Evolutionary conservation across 768 basidiomycete genomes (phyloP).

Genomic region (Boletus insuetus): DNA sequence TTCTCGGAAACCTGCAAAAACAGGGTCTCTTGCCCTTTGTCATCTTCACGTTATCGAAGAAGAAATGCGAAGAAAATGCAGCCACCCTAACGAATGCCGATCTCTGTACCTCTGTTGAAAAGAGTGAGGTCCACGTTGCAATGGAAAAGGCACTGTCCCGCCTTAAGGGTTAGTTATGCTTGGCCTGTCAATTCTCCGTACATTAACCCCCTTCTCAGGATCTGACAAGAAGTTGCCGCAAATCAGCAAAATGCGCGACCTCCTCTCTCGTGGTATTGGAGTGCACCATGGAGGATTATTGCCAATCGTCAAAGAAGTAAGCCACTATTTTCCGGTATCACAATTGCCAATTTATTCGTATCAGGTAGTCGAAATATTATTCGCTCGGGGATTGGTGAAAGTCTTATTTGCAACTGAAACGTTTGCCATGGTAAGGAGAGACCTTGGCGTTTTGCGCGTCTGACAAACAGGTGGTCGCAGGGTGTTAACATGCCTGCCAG

Average conservation of each 20-base stretch:
- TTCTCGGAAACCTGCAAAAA: slow-evolving; percentile 84
- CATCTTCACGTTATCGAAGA: slow-evolving; percentile 96
- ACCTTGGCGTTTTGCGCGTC: not conserved
- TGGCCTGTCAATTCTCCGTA: not conserved
- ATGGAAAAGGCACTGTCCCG: slow-evolving; percentile 90
- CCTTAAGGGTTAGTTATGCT: slow-evolving; percentile 66
- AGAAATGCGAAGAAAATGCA: slow-evolving; percentile 95
- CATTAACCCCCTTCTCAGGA: slow-evolving; percentile 43
- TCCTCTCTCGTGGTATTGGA: slow-evolving; percentile 90
- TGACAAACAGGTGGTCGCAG: slow-evolving; percentile 39
- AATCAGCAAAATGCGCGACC: slow-evolving; percentile 83
- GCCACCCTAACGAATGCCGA: slow-evolving; percentile 84
- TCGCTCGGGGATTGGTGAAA: slow-evolving; percentile 93
- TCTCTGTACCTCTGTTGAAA: slow-evolving; percentile 85
- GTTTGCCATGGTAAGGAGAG: slow-evolving; percentile 83
- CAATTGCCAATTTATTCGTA: slow-evolving; percentile 6
- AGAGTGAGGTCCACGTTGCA: slow-evolving; percentile 94
- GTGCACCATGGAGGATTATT: slow-evolving; percentile 96
- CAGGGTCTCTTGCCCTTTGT: slow-evolving; percentile 88
- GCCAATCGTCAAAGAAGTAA: slow-evolving; percentile 94
- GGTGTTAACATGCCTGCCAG: slow-evolving; percentile 99
- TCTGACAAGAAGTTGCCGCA: slow-evolving; percentile 93
- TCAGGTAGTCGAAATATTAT: slow-evolving; percentile 93
- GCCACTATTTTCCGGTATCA: slow-evolving; percentile 9
- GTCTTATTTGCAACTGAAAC: slow-evolving; percentile 98